Conservation (phyloP, 768 basidiomycete genomes). For the Agaricus sinodeliciosus region DNA sequence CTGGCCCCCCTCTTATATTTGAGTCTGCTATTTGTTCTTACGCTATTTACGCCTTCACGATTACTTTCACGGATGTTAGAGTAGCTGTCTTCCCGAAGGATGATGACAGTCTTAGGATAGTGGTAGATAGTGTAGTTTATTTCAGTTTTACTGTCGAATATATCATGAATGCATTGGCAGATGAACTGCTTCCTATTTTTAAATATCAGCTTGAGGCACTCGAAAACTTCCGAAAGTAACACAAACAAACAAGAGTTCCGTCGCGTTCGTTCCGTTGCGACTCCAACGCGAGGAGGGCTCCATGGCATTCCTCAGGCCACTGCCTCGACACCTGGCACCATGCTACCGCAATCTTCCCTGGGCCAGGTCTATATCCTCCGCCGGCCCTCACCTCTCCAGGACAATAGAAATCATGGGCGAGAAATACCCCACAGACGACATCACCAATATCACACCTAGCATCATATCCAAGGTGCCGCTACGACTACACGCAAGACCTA, state of each 20-base stretch:
- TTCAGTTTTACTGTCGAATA: conserved; percentile 15
- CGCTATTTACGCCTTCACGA: conserved; percentile 5
- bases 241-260: not conserved
- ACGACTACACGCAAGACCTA: conserved; percentile 65
- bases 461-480: conserved; percentile 78
- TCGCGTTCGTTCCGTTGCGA: not conserved
- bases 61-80: conserved; percentile 6
- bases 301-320: not conserved
- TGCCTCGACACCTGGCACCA: not conserved
- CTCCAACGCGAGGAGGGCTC: not conserved
- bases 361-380: conserved; percentile 3
- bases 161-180: not conserved
- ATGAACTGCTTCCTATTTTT: no score
- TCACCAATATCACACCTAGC: conserved; percentile 80
- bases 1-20: not conserved
- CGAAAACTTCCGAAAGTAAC: conserved; percentile 3
- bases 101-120: conserved; percentile 16
- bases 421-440: conserved; percentile 67
- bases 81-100: conserved; percentile 11
- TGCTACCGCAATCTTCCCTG: not conserved
- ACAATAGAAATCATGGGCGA: conserved; percentile 50
- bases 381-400: not conserved
- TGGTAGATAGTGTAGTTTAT: conserved; percentile 33
- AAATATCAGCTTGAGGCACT: no score
- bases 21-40: not conserved